Evolutionary conservation across 2,329 filamentous ascomycete species (phyloP).

Genomic region (Anisogramma anomala): DNA sequence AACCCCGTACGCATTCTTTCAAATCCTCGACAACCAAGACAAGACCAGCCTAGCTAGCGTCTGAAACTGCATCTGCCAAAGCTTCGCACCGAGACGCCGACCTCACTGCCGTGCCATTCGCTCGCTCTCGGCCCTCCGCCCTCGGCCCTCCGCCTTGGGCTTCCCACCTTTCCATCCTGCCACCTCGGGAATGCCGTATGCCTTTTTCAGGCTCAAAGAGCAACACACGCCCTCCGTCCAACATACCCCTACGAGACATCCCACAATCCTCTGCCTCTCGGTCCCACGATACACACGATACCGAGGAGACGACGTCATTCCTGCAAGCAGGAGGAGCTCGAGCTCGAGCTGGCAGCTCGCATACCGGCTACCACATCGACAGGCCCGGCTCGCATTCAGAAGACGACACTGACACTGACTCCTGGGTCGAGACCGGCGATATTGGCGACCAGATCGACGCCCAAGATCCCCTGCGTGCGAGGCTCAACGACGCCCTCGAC

Average conservation of each 20-base stretch:
- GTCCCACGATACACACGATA: conserved; percentile 26
- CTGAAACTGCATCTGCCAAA: too few relatives aligned
- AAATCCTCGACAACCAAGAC: too few relatives aligned
- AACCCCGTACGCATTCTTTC: too few relatives aligned
- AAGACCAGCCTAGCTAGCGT: too few relatives aligned
- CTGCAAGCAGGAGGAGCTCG: conserved; percentile 24
- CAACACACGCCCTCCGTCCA: conserved; percentile 54
- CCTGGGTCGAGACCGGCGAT: conserved; percentile 92
- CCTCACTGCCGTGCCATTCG: conserved; percentile 17
- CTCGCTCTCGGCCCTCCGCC: conserved; percentile 13
- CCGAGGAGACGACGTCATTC: conserved; percentile 34
- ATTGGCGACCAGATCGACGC: conserved; percentile 82
- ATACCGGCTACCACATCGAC: conserved; percentile 35
- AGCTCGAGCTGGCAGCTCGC: conserved; percentile 26
- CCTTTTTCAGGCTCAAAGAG: conserved; percentile 52
- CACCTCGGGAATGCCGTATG: conserved; percentile 53
- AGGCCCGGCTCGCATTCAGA: conserved; percentile 49
- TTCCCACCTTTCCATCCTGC: neutral
- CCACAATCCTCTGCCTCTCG: conserved; percentile 23
- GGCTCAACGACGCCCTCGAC: conserved; percentile 55
- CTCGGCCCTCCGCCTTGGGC: conserved; percentile 8
- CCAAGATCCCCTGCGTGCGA: conserved; percentile 68
- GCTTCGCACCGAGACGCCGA: conserved; percentile 1
- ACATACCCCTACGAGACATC: conserved; percentile 78
- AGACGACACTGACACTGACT: conserved; percentile 42